Evolutionary conservation across 257 asterid genomes (phyloP), one percentile per base, ranked within the genome.

Genomic region (Craterostigma plantagineum): DNA sequence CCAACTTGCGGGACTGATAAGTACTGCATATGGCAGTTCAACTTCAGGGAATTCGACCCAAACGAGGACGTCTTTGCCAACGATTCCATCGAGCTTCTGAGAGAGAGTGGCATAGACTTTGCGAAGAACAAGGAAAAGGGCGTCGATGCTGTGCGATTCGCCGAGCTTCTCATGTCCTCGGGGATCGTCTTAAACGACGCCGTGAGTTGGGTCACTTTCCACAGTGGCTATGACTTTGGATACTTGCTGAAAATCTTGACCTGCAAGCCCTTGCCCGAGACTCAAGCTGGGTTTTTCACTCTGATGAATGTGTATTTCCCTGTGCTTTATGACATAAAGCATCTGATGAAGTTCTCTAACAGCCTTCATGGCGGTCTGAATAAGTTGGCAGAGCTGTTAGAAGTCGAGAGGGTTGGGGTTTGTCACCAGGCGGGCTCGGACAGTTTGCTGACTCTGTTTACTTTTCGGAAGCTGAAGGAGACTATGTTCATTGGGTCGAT

Each of bases 381-480:
- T 46, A 67, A 66, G 72, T 54, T 76, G 40, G 82, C 90, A 0
- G 74, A 69, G 66, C 30, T 62, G 14, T 60, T 76, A 74, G 70
- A 66, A 14, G 79, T 76, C n/a, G 79, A 76, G 57, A 57, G 90
- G 46, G 75, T 76, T 4, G 90, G 90, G 40, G 53, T 69, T 41
- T 57, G 82, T 56, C 90, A 76, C 52, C 90, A 76, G 54, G 90
- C 82, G 0, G 90, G 90, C 23, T 76, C 90, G 1, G 90, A 76
- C 60, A 76, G 90, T 52, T 58, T 72, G 70, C 68, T 76, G 42
- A 76, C 82, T 11, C 64, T 74, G 34, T 64, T 61, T 48, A 58
- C 75, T 4, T 76, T 72, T 58, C 49, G 59, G 61, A 76, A 72
- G 71, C 45, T 76, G 68, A 64, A 64, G 53, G 82, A 76, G 43